Percentiles rank a stretch among this genome's conserved stretches.
phyloP scores from a whole-genome alignment of 768 basidiomycete genomes.

The Cytidiella melzeri region DNA sequence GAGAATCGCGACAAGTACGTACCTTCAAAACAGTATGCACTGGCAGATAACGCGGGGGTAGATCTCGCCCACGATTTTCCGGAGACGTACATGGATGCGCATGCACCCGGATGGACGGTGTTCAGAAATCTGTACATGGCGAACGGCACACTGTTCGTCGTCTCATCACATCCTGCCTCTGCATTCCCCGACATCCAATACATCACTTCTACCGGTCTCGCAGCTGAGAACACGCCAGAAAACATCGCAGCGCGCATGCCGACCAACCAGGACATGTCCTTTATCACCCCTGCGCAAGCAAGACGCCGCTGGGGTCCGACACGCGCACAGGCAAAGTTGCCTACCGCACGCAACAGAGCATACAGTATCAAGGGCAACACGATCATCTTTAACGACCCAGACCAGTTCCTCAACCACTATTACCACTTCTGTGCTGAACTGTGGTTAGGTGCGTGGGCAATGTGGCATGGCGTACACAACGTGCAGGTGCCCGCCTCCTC shows the following conservation, averaged over 20 bases:
- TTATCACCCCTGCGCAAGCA: conserved; percentile 58
- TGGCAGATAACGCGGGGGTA: conserved; percentile 1
- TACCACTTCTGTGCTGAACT: conserved; percentile 87
- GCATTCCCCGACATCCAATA: conserved; percentile 41
- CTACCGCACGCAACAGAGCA: conserved; percentile 40
- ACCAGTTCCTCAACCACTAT: conserved; percentile 78
- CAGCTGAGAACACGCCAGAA: conserved; percentile 52
- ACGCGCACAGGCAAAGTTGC: conserved; percentile 7
- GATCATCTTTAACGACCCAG: conserved; percentile 63
- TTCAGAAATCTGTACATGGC: conserved; percentile 81
- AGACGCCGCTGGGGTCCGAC: conserved; percentile 49
- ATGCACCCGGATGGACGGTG: conserved; percentile 81
- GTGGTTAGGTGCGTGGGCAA: conserved; percentile 67
- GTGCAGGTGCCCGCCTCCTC: conserved; percentile 16
- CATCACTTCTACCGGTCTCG: conserved; percentile 65
- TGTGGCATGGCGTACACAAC: conserved; percentile 54
- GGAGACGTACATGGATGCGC: conserved; percentile 50
- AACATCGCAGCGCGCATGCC: conserved; percentile 66
- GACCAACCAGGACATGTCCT: conserved; percentile 52
- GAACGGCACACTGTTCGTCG: conserved; percentile 72
- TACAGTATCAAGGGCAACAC: conserved; percentile 70
- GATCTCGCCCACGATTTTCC: conserved; percentile 32
- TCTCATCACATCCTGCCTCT: conserved; percentile 39
- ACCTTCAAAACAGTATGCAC: background rate
- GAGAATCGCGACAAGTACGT: background rate